Base-by-base conservation (phyloP, 306 rosid species). In the Senna tora region DNA sequence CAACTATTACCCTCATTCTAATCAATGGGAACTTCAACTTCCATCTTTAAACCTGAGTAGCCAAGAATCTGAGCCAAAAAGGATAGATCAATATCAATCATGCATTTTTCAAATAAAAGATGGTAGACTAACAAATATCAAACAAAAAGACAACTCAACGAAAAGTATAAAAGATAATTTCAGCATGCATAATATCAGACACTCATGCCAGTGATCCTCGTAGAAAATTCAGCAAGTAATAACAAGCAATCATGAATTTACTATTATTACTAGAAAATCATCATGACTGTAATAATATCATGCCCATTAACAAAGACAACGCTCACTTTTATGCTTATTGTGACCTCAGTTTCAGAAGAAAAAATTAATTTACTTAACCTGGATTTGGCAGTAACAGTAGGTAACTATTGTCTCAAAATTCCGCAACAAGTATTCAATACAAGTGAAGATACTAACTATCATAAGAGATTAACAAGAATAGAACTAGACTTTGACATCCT, bases 1-100 rank as follows among this genome's bases (percentile, higher is more conserved):
- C 17, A 55, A 51, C 34, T 17, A 52, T 42, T 38, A n/a, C 60
- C 57, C 25, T 78, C 62, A 49, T 33, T 69, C 68, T 83, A 88
- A 75, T 88, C 90, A 70, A 88, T 85, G 0, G 84, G 87, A 76
- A 88, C 85, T 75, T 88, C 94, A 21, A 84, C 94, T 73, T 86
- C 94, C 96, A 86, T 90, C 88, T 88, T 88, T 74, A 88, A 36
- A 72, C 73, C 85, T 46, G 79, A 61, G 74, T 81, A 77, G 57
- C 91, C 84, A 78, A 88, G 86, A 79, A 84, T 79, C 94, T 73
- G 76, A 67, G 43, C 14, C 72, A 74, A 30, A 56, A 61, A 41
- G 75, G 21, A 65, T 41, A 13, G 25, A 71, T 72, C 56, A 55
- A 54, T 20, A 60, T 17, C 49, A 36, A 17, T 60, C 41, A 16